Conservation (phyloP, 345 rosid genomes). For the Aurinia saxatilis region DNA sequence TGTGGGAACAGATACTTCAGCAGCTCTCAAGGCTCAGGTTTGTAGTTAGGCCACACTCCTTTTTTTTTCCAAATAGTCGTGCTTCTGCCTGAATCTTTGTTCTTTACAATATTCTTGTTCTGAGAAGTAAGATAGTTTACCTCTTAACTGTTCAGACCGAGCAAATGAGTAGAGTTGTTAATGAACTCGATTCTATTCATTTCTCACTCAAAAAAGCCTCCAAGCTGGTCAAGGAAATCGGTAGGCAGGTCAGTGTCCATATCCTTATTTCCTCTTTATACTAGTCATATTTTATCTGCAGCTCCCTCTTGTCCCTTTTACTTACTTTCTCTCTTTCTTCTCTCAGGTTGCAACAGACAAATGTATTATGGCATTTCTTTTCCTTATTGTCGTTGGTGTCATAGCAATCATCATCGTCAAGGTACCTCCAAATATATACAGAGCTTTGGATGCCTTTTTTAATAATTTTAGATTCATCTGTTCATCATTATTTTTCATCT, state of each 20-base stretch:
- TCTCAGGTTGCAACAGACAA: conserved; percentile 92
- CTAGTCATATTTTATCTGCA: too few species aligned
- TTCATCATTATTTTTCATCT: neutral
- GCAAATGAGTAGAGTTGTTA: conserved; percentile 96
- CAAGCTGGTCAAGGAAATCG: conserved; percentile 88
- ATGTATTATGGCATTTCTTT: conserved; percentile 77
- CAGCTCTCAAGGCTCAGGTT: conserved; percentile 93
- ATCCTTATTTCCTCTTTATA: conserved; percentile 17
- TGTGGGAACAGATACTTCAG: conserved; percentile 87
- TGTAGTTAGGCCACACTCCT: conserved; percentile 8
- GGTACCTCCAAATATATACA: conserved; percentile 33
- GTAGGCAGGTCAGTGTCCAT: conserved; percentile 87
- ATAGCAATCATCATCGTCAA: conserved; percentile 84
- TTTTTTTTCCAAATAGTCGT: neutral
- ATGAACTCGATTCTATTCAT: conserved; percentile 93
- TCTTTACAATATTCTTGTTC: neutral
- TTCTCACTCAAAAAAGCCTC: conserved; percentile 94
- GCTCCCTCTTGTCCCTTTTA: neutral
- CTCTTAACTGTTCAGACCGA: conserved; percentile 57
- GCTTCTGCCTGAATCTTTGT: conserved; percentile 1
- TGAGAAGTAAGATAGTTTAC: conserved; percentile 18
- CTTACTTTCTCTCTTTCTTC: conserved; percentile 12
- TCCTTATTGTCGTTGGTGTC: conserved; percentile 79
- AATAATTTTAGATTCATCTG: neutral
- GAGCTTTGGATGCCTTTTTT: neutral